Base-by-base conservation (phyloP, 208 protist genomes). In the Crithidia sp. region DNA sequence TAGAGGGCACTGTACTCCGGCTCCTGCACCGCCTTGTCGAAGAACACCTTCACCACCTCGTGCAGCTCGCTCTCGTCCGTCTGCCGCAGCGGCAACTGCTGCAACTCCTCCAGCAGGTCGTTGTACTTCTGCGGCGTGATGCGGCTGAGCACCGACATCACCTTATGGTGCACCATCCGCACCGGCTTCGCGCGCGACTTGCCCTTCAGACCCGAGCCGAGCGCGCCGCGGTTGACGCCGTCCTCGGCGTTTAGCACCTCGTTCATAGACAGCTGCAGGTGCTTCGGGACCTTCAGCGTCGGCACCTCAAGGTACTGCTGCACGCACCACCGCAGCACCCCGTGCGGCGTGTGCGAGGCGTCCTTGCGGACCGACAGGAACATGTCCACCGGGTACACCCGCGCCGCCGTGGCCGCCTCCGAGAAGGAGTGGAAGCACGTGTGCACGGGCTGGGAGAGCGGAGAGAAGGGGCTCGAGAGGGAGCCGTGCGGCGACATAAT, bases 21-120 rank as follows among this genome's bases (percentile, higher is more conserved):
- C 84, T 96, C 90, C 76, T 90, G 81, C 17, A 95, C 82, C 5
- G 92, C 88, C 77, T 96, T 96, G 60, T 96, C 85, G 76, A 94
- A 95, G 67, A 96, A 84, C 39, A 96, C 79, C 68, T 88, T 86
- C 50, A 91, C 90, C 17, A 96, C 74, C 68, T 96, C 87, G 65
- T 85, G 79, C 76, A 96, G 83, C 83, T 96, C 88, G 8, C n/a
- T 62, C 62, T 95, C 89, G 14, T 93, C 83, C 7, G 80, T 69
- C 76, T 94, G 89, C 36, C 88, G 87, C 65, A 96, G 77, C 14
- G 92, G 92, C 13, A 96, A 82, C 69, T 89, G 67, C 67, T 86
- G 63, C 66, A 96, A 75, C 76, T 96, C 92, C 55, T 88, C 67
- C 16, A 85, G 69, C 58, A 96, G 79, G 19, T 84, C 81, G 19